These are phyloP conservation scores for Hymenoscyphus repandus DNA, from an alignment of 2,329 filamentous ascomycete species.

Conservation along the genomic window DNA sequence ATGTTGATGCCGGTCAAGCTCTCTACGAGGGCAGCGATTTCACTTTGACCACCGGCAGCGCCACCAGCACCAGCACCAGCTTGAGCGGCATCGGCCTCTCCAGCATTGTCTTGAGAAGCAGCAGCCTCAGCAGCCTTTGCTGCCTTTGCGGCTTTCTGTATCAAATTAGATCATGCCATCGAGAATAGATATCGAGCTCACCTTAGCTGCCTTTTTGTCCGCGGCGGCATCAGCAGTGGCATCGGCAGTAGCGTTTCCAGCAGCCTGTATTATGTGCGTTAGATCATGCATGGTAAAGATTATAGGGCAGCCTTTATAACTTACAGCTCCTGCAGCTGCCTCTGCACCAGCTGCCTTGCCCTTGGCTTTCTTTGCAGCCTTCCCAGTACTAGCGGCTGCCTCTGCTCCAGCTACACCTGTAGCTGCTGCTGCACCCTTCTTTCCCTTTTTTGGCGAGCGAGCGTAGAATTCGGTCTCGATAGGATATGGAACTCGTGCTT, in stretches of 20 bases:
- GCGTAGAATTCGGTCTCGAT: conserved; percentile 12
- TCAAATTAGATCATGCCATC: background rate
- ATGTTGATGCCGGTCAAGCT: background rate
- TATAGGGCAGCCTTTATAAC: background rate
- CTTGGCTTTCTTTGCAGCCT: conserved; percentile 17
- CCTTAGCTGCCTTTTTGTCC: conserved; percentile 2
- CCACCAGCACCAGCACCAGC: background rate
- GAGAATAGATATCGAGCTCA: background rate
- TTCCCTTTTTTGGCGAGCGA: conserved; percentile 19
- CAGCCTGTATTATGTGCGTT: background rate
- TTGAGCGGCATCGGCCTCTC: too few species aligned
- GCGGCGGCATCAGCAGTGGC: too few species aligned
- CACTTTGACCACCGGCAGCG: background rate
- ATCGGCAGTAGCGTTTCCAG: background rate
- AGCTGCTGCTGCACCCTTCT: conserved; percentile 4
- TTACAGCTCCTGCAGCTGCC: background rate
- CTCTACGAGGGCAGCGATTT: background rate
- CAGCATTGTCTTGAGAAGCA: too few species aligned
- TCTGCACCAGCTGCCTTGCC: background rate
- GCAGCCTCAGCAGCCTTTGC: background rate
- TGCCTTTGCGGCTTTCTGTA: background rate
- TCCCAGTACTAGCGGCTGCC: conserved; percentile 6
- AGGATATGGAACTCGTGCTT: conserved; percentile 20
- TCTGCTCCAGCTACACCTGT: conserved; percentile 2
- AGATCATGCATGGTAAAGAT: background rate